Percentiles rank a stretch among this genome's conserved stretches.
These are phyloP conservation scores for Yamadazyma siamensis DNA, from an alignment of 1,139 yeast species.

Conservation along the genomic window DNA sequence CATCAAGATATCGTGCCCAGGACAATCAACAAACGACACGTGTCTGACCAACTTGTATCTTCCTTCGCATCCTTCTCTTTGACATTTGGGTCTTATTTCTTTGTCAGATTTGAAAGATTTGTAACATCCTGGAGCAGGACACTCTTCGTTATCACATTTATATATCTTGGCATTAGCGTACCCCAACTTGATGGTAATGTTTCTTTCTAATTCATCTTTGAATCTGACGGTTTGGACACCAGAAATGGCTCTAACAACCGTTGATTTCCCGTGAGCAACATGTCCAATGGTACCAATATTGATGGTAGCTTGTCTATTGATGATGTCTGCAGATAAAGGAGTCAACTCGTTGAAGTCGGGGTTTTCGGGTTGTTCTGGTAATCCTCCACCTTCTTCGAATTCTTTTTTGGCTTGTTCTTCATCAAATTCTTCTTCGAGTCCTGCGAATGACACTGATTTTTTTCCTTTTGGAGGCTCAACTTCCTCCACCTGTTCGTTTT, in stretches of 20 bases:
- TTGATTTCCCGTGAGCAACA: constrained; percentile 98
- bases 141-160: constrained; percentile 80
- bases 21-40: constrained; percentile 98
- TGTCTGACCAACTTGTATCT: constrained; percentile 91
- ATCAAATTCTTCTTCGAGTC: constrained; percentile 58
- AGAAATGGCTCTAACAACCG: constrained; percentile 97
- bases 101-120: constrained; percentile 91
- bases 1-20: constrained; percentile 99
- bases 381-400: constrained; percentile 97
- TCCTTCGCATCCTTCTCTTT: constrained; percentile 76
- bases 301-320: constrained; percentile 98
- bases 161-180: constrained; percentile 98
- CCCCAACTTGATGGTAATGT: constrained; percentile 96
- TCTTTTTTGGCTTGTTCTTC: constrained; percentile 70
- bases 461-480: constrained; percentile 40
- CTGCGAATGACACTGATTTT: constrained; percentile 84
- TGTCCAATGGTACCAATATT: constrained; percentile 99
- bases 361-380: constrained; percentile 91
- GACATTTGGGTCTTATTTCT: constrained; percentile 91
- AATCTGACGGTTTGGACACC: constrained; percentile 99
- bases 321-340: constrained; percentile 90
- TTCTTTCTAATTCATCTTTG: constrained; percentile 98
- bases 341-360: constrained; percentile 78
- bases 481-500: constrained; percentile 44
- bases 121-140: constrained; percentile 96